phyloP scores from a whole-genome alignment of 352 stramenopile species.

The Phytopythium oedochilum region DNA sequence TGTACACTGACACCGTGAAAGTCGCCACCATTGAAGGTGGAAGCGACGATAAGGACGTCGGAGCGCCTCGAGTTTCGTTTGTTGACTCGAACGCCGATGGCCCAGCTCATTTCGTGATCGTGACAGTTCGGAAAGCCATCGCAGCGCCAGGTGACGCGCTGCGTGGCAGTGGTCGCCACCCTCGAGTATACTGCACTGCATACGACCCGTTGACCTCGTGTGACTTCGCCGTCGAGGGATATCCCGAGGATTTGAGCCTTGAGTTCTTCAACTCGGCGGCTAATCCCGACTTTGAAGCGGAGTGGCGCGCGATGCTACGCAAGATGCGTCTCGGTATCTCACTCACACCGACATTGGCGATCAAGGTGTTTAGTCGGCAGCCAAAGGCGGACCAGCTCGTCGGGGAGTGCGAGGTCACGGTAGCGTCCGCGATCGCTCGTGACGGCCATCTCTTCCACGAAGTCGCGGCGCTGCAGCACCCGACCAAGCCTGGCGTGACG shows the following conservation, averaged over 20 bases:
- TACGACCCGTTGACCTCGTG: conserved; percentile 79
- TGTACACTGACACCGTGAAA: conserved; percentile 77
- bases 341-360: conserved; percentile 59
- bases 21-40: conserved; percentile 10
- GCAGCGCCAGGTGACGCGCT: conserved; percentile 16
- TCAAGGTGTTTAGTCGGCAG: conserved; percentile 74
- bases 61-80: conserved; percentile 2
- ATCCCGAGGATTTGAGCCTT: conserved; percentile 44
- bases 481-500: conserved; percentile 11
- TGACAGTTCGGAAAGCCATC: conserved; percentile 58
- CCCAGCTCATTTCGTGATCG: conserved; percentile 58
- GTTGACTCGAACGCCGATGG: conserved; percentile 12
- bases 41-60: background rate
- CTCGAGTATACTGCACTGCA: conserved; percentile 71
- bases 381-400: conserved; percentile 61
- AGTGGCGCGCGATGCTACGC: conserved; percentile 48
- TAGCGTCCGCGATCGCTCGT: conserved; percentile 61
- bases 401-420: conserved; percentile 68
- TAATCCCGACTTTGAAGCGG: conserved; percentile 39
- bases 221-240: conserved; percentile 72
- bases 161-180: conserved; percentile 2
- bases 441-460: conserved; percentile 76
- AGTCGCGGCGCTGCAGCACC: conserved; percentile 40
- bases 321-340: conserved; percentile 48
- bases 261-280: conserved; percentile 60